Percentiles rank a stretch among this genome's conserved stretches.
Evolutionary conservation across 1,284 basidiomycete genomes (phyloP).

Genomic region (Trametes hirsuta): DNA sequence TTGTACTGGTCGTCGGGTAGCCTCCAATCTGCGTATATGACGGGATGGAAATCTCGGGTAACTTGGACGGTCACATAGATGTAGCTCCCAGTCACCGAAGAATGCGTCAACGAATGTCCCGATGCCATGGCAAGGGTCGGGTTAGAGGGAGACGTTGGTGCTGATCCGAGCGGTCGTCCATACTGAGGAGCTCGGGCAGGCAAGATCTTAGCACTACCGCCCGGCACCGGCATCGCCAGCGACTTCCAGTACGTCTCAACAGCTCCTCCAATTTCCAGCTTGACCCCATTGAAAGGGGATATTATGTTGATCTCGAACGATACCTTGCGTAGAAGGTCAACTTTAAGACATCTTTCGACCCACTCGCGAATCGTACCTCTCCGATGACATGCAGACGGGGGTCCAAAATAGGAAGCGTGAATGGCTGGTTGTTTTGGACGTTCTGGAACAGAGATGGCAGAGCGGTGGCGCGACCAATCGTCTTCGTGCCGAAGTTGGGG

Average conservation of each 20-base stretch:
- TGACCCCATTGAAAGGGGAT: constrained; percentile 90
- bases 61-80: constrained; percentile 89
- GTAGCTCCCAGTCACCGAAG: constrained; percentile 88
- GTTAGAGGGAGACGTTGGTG: constrained; percentile 68
- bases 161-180: constrained; percentile 48
- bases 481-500: constrained; percentile 98
- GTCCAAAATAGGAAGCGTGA: constrained; percentile 88
- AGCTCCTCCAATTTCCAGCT: constrained; percentile 94
- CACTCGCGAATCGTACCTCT: constrained; percentile 57
- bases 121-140: constrained; percentile 47
- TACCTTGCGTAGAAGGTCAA: constrained; percentile 52
- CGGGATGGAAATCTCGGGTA: constrained; percentile 87
- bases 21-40: constrained; percentile 74
- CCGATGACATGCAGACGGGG: constrained; percentile 94
- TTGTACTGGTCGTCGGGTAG: constrained; percentile 80
- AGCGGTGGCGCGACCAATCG: constrained; percentile 92
- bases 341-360: constrained; percentile 10
- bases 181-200: constrained; percentile 34
- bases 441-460: constrained; percentile 76
- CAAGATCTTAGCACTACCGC: constrained; percentile 27
- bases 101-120: constrained; percentile 74
- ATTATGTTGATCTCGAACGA: constrained; percentile 90
- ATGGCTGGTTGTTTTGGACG: constrained; percentile 56
- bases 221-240: constrained; percentile 54
- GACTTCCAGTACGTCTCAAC: constrained; percentile 99